Percentiles rank a stretch among this genome's conserved stretches.
Evolutionary conservation across 2,329 filamentous ascomycete species (phyloP).

Genomic region (Claviceps spartinae): DNA sequence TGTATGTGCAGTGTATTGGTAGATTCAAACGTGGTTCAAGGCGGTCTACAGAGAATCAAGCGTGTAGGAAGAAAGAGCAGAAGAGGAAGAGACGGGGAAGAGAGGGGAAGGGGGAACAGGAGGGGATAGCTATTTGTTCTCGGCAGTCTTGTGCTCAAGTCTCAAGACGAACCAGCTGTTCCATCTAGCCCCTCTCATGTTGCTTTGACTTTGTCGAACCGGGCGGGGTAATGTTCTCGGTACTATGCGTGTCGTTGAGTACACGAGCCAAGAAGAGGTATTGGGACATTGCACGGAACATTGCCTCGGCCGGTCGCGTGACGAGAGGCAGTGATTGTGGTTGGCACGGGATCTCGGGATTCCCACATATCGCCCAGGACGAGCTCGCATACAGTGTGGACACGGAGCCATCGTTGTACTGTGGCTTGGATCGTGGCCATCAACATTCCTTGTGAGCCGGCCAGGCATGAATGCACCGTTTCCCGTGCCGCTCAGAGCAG

Average conservation of each 20-base stretch:
- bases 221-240: slow-evolving; percentile 30
- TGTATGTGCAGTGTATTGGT: background rate
- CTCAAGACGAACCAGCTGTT: slow-evolving; percentile 1
- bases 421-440: background rate
- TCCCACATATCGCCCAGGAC: background rate
- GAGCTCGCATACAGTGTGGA: background rate
- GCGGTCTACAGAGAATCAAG: slow-evolving; percentile 5
- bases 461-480: background rate
- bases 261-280: background rate
- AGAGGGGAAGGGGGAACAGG: slow-evolving; percentile 11
- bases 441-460: background rate
- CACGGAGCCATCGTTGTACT: background rate
- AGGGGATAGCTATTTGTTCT: slow-evolving; percentile 20
- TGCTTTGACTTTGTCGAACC: slow-evolving; percentile 25
- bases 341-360: background rate
- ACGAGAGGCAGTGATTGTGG: slow-evolving; percentile 1
- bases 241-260: slow-evolving; percentile 8
- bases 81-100: slow-evolving; percentile 8
- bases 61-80: slow-evolving; percentile 9
- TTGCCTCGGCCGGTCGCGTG: slow-evolving; percentile 9
- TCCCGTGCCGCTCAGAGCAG: background rate
- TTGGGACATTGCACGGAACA: slow-evolving; percentile 5
- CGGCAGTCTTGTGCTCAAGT: slow-evolving; percentile 11
- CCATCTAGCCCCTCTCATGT: slow-evolving; percentile 8
- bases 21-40: slow-evolving; percentile 6